Evolutionary conservation across 2,329 filamentous ascomycete genomes (phyloP), one percentile per base, ranked within the genome.

Genomic region (Metarhizium brunneum): DNA sequence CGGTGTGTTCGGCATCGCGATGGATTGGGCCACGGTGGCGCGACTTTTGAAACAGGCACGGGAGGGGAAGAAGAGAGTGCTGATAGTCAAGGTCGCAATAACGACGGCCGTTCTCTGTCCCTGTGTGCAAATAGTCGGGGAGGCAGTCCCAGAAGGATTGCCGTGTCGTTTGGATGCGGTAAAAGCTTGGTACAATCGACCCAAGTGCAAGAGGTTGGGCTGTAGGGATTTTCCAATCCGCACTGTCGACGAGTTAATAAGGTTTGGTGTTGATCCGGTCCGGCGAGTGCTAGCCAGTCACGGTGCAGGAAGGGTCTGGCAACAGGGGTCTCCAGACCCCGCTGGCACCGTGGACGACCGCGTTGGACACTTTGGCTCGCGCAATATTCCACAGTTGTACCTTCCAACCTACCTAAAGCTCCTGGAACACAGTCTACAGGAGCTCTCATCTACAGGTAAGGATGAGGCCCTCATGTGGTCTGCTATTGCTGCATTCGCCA

Each of bases 1-100:
- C 58, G 76, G 74, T 62, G 76, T 76, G 64, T 73, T 74, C 58
- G 74, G 69, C 75, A 77, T 77, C 47, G 66, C 63, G 64, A 69
- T 65, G 65, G 63, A 60, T 66, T 69, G 63, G 62, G 66, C 64
- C 61, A 68, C 62, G 60, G 61, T 65, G 62, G 67, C 66, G 63
- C 62, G 58, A 60, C 16, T 58, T 58, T 60, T 59, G 56, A 62
- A 55, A 57, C 56, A 60, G 36, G 55, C 52, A 55, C 53, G 58
- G 51, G 52, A 54, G 54, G 38, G 25, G 55, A 56, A 29, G 45
- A 29, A 29, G 45, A 18, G 45, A 47, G 20, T 47, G 45, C 25
- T 30, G 25, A 30, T 30, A 5, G 20, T 48, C 7, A 13, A 29
- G 25, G 25, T 18, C 45, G 25, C 45, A 48, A 30, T 8, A 18